Conservation (phyloP, 2,329 filamentous ascomycete genomes). For the Domatiomyces catenatus region DNA sequence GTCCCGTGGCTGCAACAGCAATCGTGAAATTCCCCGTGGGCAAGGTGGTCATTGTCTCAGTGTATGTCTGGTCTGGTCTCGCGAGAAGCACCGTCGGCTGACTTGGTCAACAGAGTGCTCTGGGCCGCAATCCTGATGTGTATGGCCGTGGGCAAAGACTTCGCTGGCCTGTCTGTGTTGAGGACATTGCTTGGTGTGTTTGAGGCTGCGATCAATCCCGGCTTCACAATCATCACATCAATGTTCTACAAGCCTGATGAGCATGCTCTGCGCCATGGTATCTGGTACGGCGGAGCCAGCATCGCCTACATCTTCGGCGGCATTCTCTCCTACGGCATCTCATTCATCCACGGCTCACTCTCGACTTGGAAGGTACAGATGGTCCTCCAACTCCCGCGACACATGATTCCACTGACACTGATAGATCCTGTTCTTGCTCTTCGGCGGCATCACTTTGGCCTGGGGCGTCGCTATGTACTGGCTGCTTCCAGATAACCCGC, state of each 20-base stretch:
- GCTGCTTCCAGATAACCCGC: conserved; percentile 15
- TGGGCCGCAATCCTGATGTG: conserved; percentile 30
- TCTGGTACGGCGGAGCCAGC: conserved; percentile 19
- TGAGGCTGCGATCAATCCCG: conserved; percentile 23
- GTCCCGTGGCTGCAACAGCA: conserved; percentile 16
- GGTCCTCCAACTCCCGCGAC: conserved; percentile 5
- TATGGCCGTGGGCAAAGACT: conserved; percentile 28
- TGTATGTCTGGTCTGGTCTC: conserved; percentile 3
- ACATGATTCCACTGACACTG: conserved; percentile 4
- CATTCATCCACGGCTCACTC: conserved; percentile 15
- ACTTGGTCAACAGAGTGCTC: conserved; percentile 22
- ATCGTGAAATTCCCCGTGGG: conserved; percentile 21
- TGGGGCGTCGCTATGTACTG: conserved; percentile 17
- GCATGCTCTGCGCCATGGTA: conserved; percentile 21
- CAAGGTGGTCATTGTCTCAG: conserved; percentile 26
- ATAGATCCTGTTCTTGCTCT: conserved; percentile 15
- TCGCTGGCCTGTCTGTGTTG: conserved; percentile 25
- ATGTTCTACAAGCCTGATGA: conserved; percentile 26
- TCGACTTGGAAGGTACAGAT: conserved; percentile 16
- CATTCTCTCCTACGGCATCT: conserved; percentile 20
- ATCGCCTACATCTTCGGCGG: conserved; percentile 27
- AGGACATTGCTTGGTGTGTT: conserved; percentile 29
- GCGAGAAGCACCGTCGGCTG: background rate
- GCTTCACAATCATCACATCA: conserved; percentile 21
- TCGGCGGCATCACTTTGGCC: conserved; percentile 17